Evolutionary conservation across 2,329 filamentous ascomycete genomes (phyloP), one percentile per base, ranked within the genome.

Genomic region (Colletotrichum limetticola): DNA sequence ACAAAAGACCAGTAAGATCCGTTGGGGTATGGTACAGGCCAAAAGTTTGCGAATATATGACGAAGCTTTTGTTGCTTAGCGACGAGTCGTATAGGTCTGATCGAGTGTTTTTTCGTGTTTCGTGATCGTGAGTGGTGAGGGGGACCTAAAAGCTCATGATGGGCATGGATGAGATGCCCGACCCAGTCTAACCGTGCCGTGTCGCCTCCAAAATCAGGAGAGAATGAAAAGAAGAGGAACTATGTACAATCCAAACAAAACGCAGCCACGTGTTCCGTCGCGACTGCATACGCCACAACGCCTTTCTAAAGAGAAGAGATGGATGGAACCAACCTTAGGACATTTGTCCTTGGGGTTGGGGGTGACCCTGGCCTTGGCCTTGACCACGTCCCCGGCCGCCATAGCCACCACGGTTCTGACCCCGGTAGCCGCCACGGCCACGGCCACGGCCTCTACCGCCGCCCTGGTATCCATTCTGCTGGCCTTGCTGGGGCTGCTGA

Each of bases 391-490:
- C 71, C 2, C 63, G 71, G 28, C 71, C 53, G 32, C 58, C 61
- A 57, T 72, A 71, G 32, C 68, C 52, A 30, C 72, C 75, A 24
- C 68, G 66, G 53, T 61, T 64, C n/a, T 62, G 73, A 28, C 74
- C 72, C n/a, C 75, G 74, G 66, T 75, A 76, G 28, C 74, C 72
- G 35, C 77, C 77, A 26, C 76, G 75, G 46, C 76, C 75, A 11
- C 76, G 77, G n/a, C 75, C 75, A 24, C 75, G 75, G 19, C 77
- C 76, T 16, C 81, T 78, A 61, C 79, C 78, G 16, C 81, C 78
- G 58, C 79, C 78, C 66, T 80, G 80, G 64, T 79, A 80, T 46
- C 79, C 79, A 56, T 80, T 77, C 55, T 79, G 78, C 42, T 80
- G 79, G 1, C 67, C 52, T 32, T 71, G 68, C 53, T 82, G 81